Percentiles rank a stretch among this genome's conserved stretches.
Conservation (phyloP, 1,139 yeast genomes). For the Yamadazyma atmosphaerica region DNA sequence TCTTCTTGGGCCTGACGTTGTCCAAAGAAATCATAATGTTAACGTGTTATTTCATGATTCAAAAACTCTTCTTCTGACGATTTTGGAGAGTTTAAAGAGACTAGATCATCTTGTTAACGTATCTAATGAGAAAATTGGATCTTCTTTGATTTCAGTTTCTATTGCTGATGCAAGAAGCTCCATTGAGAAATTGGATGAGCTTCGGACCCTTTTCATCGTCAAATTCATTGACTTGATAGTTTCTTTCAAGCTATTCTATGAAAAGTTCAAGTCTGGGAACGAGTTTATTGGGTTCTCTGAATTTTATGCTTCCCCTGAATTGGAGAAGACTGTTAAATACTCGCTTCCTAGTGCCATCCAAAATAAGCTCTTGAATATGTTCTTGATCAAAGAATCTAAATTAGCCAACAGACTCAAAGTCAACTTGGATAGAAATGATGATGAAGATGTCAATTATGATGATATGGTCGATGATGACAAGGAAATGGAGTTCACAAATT, state of each 20-base stretch:
- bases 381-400: slow-evolving; percentile 35
- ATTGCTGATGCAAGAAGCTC: slow-evolving; percentile 10
- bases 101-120: slow-evolving; percentile 7
- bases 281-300: slow-evolving; percentile 27
- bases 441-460: slow-evolving; percentile 51
- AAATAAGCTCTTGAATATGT: slow-evolving; percentile 26
- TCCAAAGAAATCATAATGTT: slow-evolving; percentile 21
- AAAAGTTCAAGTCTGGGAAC: slow-evolving; percentile 27
- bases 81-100: background rate
- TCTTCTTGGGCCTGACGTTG: slow-evolving; percentile 21
- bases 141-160: slow-evolving; percentile 12
- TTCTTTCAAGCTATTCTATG: slow-evolving; percentile 34
- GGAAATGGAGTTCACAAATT: background rate
- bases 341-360: slow-evolving; percentile 25
- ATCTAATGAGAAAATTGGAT: slow-evolving; percentile 12
- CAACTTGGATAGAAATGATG: slow-evolving; percentile 53
- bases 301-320: slow-evolving; percentile 20
- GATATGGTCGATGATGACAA: slow-evolving; percentile 21
- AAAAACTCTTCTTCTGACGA: background rate
- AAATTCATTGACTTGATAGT: slow-evolving; percentile 33
- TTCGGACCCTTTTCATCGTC: slow-evolving; percentile 26
- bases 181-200: slow-evolving; percentile 20
- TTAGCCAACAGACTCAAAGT: slow-evolving; percentile 27
- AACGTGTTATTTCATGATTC: slow-evolving; percentile 15
- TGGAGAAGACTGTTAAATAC: background rate